phyloP scores from a whole-genome alignment of 139 green algal genomes.

The Tetraselmis chui region DNA sequence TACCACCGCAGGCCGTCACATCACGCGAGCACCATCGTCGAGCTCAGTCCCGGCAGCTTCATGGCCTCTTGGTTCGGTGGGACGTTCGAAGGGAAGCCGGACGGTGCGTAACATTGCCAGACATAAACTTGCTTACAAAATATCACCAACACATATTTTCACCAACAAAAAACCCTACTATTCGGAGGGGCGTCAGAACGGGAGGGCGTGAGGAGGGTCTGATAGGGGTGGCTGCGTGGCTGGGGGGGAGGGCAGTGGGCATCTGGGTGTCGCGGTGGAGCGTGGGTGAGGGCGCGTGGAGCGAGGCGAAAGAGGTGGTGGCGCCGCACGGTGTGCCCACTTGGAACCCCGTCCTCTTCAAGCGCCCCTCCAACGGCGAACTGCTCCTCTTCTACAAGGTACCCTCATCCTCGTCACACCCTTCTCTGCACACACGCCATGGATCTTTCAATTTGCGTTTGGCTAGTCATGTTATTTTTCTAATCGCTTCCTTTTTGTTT shows the following conservation, averaged over 20 bases:
- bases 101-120: too few relatives aligned
- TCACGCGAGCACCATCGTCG: neutral
- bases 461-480: too few relatives aligned
- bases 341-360: constrained; percentile 23
- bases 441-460: too few relatives aligned
- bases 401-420: neutral
- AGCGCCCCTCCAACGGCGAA: constrained; percentile 3
- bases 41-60: constrained; percentile 2
- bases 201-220: too few relatives aligned
- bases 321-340: constrained; percentile 5
- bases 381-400: constrained; percentile 21
- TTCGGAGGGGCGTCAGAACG: too few relatives aligned
- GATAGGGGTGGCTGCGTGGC: too few relatives aligned
- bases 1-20: neutral
- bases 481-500: too few relatives aligned
- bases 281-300: neutral
- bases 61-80: constrained; percentile 17
- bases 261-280: constrained; percentile 8
- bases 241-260: too few relatives aligned
- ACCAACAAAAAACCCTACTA: too few relatives aligned
- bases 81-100: constrained; percentile 18
- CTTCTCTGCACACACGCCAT: too few relatives aligned
- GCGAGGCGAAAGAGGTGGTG: neutral
- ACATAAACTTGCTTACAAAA: too few relatives aligned
- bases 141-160: too few relatives aligned